Conservation (phyloP, 495 filamentous ascomycete genomes). For the Astrothelium subdiscretum region DNA sequence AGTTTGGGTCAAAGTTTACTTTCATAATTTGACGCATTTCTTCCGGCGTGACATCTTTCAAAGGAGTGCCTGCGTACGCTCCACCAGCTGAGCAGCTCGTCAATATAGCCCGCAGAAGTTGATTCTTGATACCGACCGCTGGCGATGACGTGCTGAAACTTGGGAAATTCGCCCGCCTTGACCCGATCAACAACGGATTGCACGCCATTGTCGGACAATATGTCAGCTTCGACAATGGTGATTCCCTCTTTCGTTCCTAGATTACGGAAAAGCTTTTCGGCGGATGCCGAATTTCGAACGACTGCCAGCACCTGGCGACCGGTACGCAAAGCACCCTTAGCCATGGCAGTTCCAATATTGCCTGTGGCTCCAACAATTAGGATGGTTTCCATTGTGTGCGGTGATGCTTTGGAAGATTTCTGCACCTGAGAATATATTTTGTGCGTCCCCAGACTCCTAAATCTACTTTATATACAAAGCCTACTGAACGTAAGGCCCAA, state of each 20-base stretch:
- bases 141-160: slow-evolving; percentile 33
- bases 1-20: slow-evolving; percentile 29
- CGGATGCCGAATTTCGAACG: slow-evolving; percentile 31
- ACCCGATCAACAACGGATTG: slow-evolving; percentile 31
- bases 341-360: slow-evolving; percentile 32
- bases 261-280: slow-evolving; percentile 29
- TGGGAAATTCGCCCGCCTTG: slow-evolving; percentile 26
- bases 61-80: slow-evolving; percentile 18
- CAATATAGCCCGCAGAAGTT: neutral
- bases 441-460: too few relatives aligned
- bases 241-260: slow-evolving; percentile 27
- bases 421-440: too few relatives aligned
- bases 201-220: slow-evolving; percentile 25
- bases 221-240: slow-evolving; percentile 26
- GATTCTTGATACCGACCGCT: slow-evolving; percentile 22
- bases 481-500: too few relatives aligned
- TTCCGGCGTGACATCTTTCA: slow-evolving; percentile 20
- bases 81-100: slow-evolving; percentile 21
- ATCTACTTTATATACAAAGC: too few relatives aligned
- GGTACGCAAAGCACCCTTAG: slow-evolving; percentile 22
- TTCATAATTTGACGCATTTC: slow-evolving; percentile 25
- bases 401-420: too few relatives aligned
- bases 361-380: slow-evolving; percentile 34
- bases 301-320: slow-evolving; percentile 29
- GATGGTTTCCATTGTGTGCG: slow-evolving; percentile 19